Evolutionary conservation across 1,139 yeast species (phyloP).

Genomic region (Chernovozyma sophiae-reginae): DNA sequence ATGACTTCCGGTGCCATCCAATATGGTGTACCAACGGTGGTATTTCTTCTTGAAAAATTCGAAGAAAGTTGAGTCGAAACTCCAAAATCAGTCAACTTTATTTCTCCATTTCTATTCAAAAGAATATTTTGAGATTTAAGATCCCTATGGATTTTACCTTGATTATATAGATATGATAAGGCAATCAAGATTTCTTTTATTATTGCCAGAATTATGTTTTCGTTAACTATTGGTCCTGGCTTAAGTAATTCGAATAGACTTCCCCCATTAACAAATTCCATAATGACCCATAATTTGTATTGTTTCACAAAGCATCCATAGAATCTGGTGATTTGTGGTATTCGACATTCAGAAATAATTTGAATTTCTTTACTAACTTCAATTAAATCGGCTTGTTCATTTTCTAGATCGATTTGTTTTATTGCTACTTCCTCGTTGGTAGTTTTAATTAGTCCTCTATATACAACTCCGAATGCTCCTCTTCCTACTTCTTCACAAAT

Average conservation of each 20-base stretch:
- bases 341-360: constrained; percentile 69
- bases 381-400: constrained; percentile 67
- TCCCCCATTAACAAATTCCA: constrained; percentile 86
- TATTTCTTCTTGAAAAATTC: constrained; percentile 71
- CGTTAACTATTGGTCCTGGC: constrained; percentile 54
- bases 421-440: constrained; percentile 56
- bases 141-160: constrained; percentile 83
- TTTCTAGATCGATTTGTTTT: constrained; percentile 75
- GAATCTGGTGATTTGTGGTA: constrained; percentile 67
- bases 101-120: constrained; percentile 65
- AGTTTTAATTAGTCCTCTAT: constrained; percentile 58
- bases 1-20: constrained; percentile 99
- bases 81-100: constrained; percentile 94
- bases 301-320: constrained; percentile 80
- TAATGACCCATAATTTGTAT: constrained; percentile 77
- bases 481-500: constrained; percentile 77
- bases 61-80: constrained; percentile 85
- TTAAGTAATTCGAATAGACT: constrained; percentile 63
- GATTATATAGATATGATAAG: constrained; percentile 64
- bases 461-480: constrained; percentile 88
- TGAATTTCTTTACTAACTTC: constrained; percentile 80
- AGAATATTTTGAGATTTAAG: constrained; percentile 82
- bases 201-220: constrained; percentile 51
- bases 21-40: constrained; percentile 97
- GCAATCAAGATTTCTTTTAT: constrained; percentile 61